Evolutionary conservation across 2,329 filamentous ascomycete species (phyloP).

Genomic region (Colletotrichum sp.): DNA sequence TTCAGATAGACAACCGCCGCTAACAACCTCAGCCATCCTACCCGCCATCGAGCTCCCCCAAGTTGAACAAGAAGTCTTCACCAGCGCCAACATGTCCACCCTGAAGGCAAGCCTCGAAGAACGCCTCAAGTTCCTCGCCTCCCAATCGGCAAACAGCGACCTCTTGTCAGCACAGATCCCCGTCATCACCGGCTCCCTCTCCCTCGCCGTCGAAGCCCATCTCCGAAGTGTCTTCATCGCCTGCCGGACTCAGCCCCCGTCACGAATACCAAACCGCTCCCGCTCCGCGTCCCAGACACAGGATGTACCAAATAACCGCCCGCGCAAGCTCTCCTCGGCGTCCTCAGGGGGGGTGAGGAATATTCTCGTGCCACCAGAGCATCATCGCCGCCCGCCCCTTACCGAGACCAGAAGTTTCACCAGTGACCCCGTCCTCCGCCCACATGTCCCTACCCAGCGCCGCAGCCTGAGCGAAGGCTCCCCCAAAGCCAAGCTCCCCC

Average conservation of each 20-base stretch:
- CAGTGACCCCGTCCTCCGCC: not conserved
- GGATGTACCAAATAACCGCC: not conserved
- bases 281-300: not conserved
- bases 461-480: not conserved
- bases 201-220: conserved; percentile 10
- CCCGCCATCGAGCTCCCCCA: conserved; percentile 13
- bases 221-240: conserved; percentile 13
- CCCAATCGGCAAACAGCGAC: conserved; percentile 4
- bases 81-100: conserved; percentile 10
- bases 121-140: conserved; percentile 3
- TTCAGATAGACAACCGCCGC: rapidly evolving
- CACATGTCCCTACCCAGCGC: not conserved
- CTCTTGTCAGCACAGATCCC: conserved; percentile 9
- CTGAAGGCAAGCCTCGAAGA: conserved; percentile 14
- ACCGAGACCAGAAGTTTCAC: not conserved
- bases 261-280: not conserved
- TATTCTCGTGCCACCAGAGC: not conserved
- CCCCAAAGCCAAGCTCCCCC: not conserved
- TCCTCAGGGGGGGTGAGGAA: not conserved
- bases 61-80: conserved; percentile 15
- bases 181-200: conserved; percentile 7
- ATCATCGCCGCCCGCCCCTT: not conserved
- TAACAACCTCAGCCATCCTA: not conserved
- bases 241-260: not conserved
- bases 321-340: not conserved